Evolutionary conservation across 352 stramenopile genomes (phyloP).

Genomic region (Globisporangium abappressorium): DNA sequence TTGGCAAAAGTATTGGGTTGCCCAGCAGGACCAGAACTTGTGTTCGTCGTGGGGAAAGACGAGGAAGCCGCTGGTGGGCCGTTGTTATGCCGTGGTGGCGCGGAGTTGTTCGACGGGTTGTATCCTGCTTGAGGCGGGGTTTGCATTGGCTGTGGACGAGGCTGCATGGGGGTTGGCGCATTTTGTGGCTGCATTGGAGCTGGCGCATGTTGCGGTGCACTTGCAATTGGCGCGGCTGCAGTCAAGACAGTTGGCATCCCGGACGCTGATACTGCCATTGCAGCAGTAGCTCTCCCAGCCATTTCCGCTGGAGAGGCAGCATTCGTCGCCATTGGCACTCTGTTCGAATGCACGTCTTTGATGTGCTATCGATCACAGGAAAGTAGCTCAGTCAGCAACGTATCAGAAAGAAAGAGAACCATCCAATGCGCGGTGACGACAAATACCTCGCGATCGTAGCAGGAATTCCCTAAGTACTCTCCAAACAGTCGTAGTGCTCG

Average conservation of each 20-base stretch:
- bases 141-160: slow-evolving; percentile 2
- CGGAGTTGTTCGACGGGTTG: slow-evolving; percentile 1
- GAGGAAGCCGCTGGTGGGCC: slow-evolving; percentile 2
- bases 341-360: slow-evolving; percentile 69
- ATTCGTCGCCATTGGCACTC: slow-evolving; percentile 18
- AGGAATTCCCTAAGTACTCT: slow-evolving; percentile 85
- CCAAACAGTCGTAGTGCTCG: slow-evolving; percentile 77
- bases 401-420: background rate
- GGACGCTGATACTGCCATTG: slow-evolving; percentile 16
- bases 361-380: slow-evolving; percentile 36
- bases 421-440: background rate
- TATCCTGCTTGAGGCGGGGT: slow-evolving; percentile 7
- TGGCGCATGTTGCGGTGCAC: background rate
- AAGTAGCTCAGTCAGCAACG: background rate
- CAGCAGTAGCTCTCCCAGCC: slow-evolving; percentile 19
- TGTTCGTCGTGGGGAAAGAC: background rate
- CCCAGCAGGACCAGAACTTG: background rate
- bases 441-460: slow-evolving; percentile 74
- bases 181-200: background rate
- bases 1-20: slow-evolving; percentile 22
- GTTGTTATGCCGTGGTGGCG: slow-evolving; percentile 1
- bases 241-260: slow-evolving; percentile 13
- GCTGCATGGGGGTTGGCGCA: slow-evolving; percentile 3
- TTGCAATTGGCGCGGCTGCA: background rate
- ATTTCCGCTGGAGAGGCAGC: slow-evolving; percentile 15